Percentiles rank a stretch among this genome's conserved stretches.
Evolutionary conservation across 306 rosid species (phyloP).

Genomic region (Glycine tomentella): DNA sequence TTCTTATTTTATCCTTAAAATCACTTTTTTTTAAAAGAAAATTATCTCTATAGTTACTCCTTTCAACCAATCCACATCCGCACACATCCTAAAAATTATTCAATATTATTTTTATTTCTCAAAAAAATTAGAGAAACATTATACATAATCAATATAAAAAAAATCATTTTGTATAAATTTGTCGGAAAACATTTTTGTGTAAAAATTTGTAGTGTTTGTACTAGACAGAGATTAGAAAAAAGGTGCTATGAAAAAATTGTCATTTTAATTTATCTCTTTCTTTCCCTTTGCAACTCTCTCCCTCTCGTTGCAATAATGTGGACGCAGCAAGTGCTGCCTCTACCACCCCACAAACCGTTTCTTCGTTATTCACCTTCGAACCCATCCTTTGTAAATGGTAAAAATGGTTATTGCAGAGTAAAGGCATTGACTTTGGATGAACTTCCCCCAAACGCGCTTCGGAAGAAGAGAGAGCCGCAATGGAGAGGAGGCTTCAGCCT

Average conservation of each 20-base stretch:
- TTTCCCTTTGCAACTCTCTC: not conserved
- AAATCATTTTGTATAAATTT: no score
- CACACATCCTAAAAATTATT: no score
- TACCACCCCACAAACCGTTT: conserved; percentile 19
- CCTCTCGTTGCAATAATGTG: conserved; percentile 14
- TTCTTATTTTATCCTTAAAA: no score
- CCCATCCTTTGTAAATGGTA: conserved; percentile 14
- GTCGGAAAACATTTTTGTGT: no score
- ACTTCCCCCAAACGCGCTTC: conserved; percentile 82
- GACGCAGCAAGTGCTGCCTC: conserved; percentile 40
- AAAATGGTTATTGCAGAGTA: not conserved
- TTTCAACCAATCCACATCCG: no score
- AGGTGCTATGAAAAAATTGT: not conserved
- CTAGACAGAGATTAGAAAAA: no score
- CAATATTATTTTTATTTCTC: no score
- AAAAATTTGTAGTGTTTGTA: no score
- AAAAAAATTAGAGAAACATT: no score
- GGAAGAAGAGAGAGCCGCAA: conserved; percentile 64
- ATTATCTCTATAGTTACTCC: no score
- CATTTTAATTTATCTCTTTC: not conserved
- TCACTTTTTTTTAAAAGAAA: no score
- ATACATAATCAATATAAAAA: no score
- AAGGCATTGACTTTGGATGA: conserved; percentile 53
- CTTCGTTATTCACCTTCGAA: not conserved
- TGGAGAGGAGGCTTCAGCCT: conserved; percentile 95